A percentile compares a stretch with the other conserved stretches of the same genome.
phyloP scores from a whole-genome alignment of 2,329 filamentous ascomycete species.

The Fusarium sp. region DNA sequence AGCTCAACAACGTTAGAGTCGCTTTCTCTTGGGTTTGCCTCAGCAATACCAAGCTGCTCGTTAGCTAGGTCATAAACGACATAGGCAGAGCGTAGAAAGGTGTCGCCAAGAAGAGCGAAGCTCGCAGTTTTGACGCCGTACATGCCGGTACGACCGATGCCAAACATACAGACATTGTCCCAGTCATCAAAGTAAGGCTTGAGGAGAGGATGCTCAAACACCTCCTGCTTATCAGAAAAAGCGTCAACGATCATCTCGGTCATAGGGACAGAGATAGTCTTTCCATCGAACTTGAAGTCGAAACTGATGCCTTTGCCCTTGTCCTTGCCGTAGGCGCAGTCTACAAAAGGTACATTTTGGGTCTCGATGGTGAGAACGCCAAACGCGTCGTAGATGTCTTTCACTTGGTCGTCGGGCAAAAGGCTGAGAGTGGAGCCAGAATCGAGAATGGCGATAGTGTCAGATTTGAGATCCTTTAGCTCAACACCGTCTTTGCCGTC shows the following conservation, averaged over 20 bases:
- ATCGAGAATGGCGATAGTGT: slow-evolving; percentile 80
- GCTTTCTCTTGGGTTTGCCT: slow-evolving; percentile 65
- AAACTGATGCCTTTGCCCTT: slow-evolving; percentile 63
- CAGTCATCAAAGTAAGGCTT: slow-evolving; percentile 56
- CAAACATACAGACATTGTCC: slow-evolving; percentile 66
- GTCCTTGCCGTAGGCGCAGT: slow-evolving; percentile 65
- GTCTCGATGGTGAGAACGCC: slow-evolving; percentile 61
- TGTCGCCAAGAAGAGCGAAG: slow-evolving; percentile 70
- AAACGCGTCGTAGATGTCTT: slow-evolving; percentile 65
- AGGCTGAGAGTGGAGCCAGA: slow-evolving; percentile 81
- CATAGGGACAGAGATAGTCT: slow-evolving; percentile 65
- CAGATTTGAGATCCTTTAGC: slow-evolving; percentile 58
- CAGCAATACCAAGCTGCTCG: slow-evolving; percentile 66
- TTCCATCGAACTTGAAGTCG: slow-evolving; percentile 66
- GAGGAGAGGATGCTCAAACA: slow-evolving; percentile 58
- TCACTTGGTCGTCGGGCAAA: slow-evolving; percentile 72
- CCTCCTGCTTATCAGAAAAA: slow-evolving; percentile 56
- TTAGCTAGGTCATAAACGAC: slow-evolving; percentile 69
- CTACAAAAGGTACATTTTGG: slow-evolving; percentile 64
- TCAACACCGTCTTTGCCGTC: slow-evolving; percentile 51
- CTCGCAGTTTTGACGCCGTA: slow-evolving; percentile 49
- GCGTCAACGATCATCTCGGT: slow-evolving; percentile 66
- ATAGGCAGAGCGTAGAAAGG: slow-evolving; percentile 70
- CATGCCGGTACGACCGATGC: slow-evolving; percentile 62
- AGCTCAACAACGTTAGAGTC: slow-evolving; percentile 64